A percentile compares a stretch with the other conserved stretches of the same genome.
Conservation (phyloP, 805 yeast species). For the Candida corydali region DNA sequence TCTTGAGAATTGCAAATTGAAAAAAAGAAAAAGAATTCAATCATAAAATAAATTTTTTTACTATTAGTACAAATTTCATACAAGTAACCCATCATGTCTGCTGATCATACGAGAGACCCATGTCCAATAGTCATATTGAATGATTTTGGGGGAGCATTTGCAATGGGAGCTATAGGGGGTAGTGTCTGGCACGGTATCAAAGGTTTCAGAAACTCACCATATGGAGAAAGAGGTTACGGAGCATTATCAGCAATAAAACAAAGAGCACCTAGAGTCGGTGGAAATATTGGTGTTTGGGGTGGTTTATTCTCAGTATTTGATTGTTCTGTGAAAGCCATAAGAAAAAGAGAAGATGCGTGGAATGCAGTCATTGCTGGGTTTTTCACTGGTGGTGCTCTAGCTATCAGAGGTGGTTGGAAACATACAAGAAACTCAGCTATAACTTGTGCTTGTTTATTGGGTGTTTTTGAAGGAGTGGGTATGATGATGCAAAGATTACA, state of each 20-base stretch:
- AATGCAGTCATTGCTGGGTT: slow-evolving; percentile 97
- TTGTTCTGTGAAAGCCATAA: slow-evolving; percentile 90
- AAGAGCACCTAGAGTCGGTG: slow-evolving; percentile 97
- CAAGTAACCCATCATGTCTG: slow-evolving; percentile 54
- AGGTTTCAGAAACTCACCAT: slow-evolving; percentile 97
- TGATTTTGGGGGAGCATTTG: slow-evolving; percentile 98
- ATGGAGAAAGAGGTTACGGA: slow-evolving; percentile 91
- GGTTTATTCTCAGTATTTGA: slow-evolving; percentile 94
- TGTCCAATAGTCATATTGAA: slow-evolving; percentile 94
- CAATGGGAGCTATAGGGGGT: slow-evolving; percentile 99
- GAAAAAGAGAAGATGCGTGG: slow-evolving; percentile 98
- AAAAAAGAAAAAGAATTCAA: no score
- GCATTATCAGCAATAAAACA: slow-evolving; percentile 88
- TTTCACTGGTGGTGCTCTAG: slow-evolving; percentile 96
- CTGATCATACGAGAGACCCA: slow-evolving; percentile 98
- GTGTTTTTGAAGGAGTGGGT: slow-evolving; percentile 97
- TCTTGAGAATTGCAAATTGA: no score
- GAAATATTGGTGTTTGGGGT: slow-evolving; percentile 99
- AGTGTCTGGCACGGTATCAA: slow-evolving; percentile 98
- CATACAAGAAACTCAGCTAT: slow-evolving; percentile 95
- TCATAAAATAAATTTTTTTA: no score
- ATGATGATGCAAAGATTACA: slow-evolving; percentile 88
- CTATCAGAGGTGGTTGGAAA: slow-evolving; percentile 98
- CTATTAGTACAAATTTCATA: no score
- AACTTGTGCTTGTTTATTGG: slow-evolving; percentile 94